These are phyloP conservation scores for Paramecium tetraurelia DNA, from an alignment of 73 alveolate genomes.

Conservation along the genomic window DNA sequence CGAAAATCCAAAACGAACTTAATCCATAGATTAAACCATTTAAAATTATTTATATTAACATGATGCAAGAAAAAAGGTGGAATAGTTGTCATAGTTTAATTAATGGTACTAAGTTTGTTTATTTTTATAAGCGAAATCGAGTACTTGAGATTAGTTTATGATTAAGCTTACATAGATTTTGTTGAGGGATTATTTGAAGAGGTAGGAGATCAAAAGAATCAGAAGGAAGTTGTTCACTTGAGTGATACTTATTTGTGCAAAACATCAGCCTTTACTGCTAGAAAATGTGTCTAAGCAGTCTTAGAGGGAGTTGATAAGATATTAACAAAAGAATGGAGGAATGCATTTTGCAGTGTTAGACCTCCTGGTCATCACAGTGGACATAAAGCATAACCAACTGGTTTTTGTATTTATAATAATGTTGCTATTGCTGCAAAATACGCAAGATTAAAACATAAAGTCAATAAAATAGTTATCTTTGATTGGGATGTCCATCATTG, in stretches of 20 bases:
- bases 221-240: neutral
- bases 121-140: neutral
- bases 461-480: conserved; percentile 80
- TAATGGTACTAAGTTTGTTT: neutral
- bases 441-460: conserved; percentile 68
- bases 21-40: neutral
- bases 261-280: conserved; percentile 3
- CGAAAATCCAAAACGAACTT: conserved; percentile 17
- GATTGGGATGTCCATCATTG: conserved; percentile 99
- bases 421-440: conserved; percentile 97
- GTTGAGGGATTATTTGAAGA: neutral
- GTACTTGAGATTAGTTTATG: neutral
- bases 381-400: conserved; percentile 68
- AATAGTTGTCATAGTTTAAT: neutral
- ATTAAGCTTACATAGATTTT: neutral
- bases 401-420: conserved; percentile 95
- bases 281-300: conserved; percentile 42
- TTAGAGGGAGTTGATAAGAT: conserved; percentile 40
- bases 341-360: conserved; percentile 67
- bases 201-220: neutral
- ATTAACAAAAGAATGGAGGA: conserved; percentile 26
- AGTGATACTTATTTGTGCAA: conserved; percentile 38
- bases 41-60: neutral
- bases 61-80: neutral
- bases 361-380: conserved; percentile 99